Evolutionary conservation across 2,329 filamentous ascomycete species (phyloP).

Genomic region (Hymenotorrendiella dingleyae): DNA sequence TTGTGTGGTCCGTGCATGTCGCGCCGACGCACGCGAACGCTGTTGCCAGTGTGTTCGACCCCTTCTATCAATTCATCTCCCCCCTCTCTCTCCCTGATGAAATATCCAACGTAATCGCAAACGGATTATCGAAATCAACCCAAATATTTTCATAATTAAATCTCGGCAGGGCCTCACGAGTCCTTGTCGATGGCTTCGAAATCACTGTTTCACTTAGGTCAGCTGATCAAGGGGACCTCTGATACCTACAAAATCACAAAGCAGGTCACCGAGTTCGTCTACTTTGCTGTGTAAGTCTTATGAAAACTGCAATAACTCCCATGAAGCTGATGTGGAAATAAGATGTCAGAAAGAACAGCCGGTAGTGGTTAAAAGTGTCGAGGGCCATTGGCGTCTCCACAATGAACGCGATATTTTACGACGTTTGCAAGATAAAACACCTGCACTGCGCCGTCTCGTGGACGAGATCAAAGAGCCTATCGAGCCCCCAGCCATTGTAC

Average conservation of each 20-base stretch:
- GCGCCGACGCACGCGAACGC: too few relatives aligned
- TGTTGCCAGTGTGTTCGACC: not conserved
- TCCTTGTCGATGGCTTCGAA: not conserved
- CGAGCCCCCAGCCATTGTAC: conserved; percentile 11
- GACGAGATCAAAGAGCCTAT: conserved; percentile 12
- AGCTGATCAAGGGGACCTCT: not conserved
- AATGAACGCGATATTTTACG: conserved; percentile 14
- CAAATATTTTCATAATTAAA: not conserved
- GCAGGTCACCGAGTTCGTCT: not conserved
- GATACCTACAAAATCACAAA: not conserved
- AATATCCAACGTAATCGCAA: not conserved
- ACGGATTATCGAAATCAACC: not conserved
- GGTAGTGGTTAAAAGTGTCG: conserved; percentile 8
- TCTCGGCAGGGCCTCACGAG: not conserved
- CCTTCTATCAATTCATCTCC: not conserved
- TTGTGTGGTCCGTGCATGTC: too few relatives aligned
- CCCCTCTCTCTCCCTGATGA: not conserved
- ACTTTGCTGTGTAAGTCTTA: not conserved
- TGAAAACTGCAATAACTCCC: not conserved
- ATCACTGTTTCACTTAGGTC: not conserved
- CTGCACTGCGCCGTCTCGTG: conserved; percentile 10
- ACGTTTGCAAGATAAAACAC: conserved; percentile 7
- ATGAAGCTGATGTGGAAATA: not conserved
- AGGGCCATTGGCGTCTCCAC: conserved; percentile 8
- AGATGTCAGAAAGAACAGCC: not conserved